Evolutionary conservation across 2,329 filamentous ascomycete species (phyloP).

Genomic region (Fusarium stilboides): DNA sequence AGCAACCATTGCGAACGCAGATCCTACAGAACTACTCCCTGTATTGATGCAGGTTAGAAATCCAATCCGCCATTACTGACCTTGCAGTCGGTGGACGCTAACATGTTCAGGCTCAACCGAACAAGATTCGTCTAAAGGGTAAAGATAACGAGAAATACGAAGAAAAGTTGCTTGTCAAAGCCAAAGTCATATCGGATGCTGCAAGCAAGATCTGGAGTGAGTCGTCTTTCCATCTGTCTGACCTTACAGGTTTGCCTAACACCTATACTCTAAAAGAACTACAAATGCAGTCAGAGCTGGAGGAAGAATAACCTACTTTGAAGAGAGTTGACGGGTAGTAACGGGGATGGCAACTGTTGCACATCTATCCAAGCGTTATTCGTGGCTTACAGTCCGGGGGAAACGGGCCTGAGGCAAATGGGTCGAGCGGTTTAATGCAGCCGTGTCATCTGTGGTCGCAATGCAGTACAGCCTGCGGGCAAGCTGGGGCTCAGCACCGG

Average conservation of each 20-base stretch:
- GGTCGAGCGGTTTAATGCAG: slow-evolving; percentile 18
- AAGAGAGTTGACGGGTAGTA: not conserved
- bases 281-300: slow-evolving; percentile 67
- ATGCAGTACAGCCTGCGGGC: slow-evolving; percentile 17
- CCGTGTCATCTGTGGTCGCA: slow-evolving; percentile 22
- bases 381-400: not conserved
- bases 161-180: slow-evolving; percentile 76
- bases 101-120: slow-evolving; percentile 72
- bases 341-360: not conserved
- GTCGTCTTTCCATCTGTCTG: slow-evolving; percentile 46
- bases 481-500: slow-evolving; percentile 9
- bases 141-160: slow-evolving; percentile 71
- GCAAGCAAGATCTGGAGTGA: slow-evolving; percentile 79
- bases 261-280: slow-evolving; percentile 56
- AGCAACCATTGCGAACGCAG: slow-evolving; percentile 77
- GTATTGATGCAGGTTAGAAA: slow-evolving; percentile 76
- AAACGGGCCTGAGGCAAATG: slow-evolving; percentile 29
- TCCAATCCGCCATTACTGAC: not conserved
- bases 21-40: slow-evolving; percentile 77
- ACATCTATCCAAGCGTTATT: slow-evolving; percentile 1
- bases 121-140: slow-evolving; percentile 70
- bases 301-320: slow-evolving; percentile 56
- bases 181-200: slow-evolving; percentile 76
- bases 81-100: not conserved
- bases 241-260: slow-evolving; percentile 28